Conservation (phyloP, 306 rosid species). For the Corylus heterophylla region DNA sequence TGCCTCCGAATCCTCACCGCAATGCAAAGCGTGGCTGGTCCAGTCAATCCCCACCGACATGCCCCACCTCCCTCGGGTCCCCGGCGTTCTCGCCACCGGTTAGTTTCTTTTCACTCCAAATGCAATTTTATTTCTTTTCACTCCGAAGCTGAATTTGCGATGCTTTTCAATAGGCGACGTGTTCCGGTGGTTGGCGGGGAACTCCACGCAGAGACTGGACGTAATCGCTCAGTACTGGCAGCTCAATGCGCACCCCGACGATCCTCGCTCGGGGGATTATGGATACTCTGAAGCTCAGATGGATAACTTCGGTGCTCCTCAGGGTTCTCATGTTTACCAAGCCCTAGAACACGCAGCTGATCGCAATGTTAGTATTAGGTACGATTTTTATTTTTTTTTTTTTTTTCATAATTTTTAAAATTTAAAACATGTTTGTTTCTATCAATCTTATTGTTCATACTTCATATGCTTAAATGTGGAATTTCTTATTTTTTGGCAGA, state of each 20-base stretch:
- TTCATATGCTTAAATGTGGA: too few species aligned
- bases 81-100: constrained; percentile 39
- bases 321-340: constrained; percentile 67
- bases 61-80: constrained; percentile 48
- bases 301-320: constrained; percentile 62
- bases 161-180: constrained; percentile 58
- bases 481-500: too few species aligned
- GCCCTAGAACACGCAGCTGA: constrained; percentile 73
- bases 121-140: too few species aligned
- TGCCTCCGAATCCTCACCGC: constrained; percentile 16
- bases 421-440: too few species aligned
- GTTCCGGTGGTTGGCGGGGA: constrained; percentile 76
- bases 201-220: constrained; percentile 67
- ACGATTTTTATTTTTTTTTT: background rate
- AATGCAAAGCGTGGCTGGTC: constrained; percentile 57
- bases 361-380: constrained; percentile 70
- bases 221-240: constrained; percentile 90
- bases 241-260: constrained; percentile 51
- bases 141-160: background rate
- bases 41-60: constrained; percentile 56
- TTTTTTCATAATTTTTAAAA: too few species aligned
- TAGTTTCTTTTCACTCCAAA: too few species aligned
- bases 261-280: constrained; percentile 79
- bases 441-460: too few species aligned
- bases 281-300: constrained; percentile 67